Evolutionary conservation across 129 eudicot species (phyloP).

Genomic region (Tanacetum coccineum): DNA sequence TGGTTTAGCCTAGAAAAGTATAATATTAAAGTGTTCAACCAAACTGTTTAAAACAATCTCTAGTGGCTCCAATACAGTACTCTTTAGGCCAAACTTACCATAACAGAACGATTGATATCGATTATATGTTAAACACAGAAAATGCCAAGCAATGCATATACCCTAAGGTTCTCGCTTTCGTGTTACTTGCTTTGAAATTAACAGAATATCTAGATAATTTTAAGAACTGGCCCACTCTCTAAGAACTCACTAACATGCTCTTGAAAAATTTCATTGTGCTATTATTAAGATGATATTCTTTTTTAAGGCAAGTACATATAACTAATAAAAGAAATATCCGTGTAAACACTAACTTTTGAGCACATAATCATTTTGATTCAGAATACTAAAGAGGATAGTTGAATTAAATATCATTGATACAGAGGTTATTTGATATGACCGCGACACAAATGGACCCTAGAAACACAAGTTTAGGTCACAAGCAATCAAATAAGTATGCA

Average conservation of each 20-base stretch:
- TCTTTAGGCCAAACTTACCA: too few relatives aligned
- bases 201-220: not conserved
- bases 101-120: too few relatives aligned
- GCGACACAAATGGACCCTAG: conserved; percentile 10
- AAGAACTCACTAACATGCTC: too few relatives aligned
- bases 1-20: not conserved
- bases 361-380: not conserved
- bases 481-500: conserved; percentile 25
- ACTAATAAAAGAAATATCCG: not conserved
- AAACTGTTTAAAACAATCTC: not conserved
- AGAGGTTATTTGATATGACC: conserved; percentile 7
- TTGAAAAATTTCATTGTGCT: not conserved
- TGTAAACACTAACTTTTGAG: not conserved
- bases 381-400: not conserved
- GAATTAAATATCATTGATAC: conserved; percentile 12
- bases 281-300: not conserved
- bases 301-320: not conserved
- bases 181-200: too few relatives aligned
- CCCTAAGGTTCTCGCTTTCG: too few relatives aligned
- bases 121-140: too few relatives aligned
- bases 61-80: too few relatives aligned
- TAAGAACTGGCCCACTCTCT: not conserved
- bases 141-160: not conserved
- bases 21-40: not conserved
- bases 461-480: conserved; percentile 15